Percentiles rank a stretch among this genome's conserved stretches.
phyloP scores from a whole-genome alignment of 2,329 filamentous ascomycete species.

The Aspergillus texensis region DNA sequence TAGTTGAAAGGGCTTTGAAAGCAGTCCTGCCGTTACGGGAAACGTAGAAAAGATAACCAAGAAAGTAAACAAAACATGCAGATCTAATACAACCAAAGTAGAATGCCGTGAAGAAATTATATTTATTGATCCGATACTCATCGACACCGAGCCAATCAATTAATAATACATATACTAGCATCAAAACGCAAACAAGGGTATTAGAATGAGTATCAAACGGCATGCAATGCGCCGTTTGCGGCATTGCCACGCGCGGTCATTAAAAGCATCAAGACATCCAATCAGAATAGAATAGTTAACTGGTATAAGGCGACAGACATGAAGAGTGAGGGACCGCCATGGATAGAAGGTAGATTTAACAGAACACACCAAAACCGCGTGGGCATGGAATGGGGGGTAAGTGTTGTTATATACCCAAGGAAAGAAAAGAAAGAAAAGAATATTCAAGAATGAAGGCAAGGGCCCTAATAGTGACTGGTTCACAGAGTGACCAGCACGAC shows the following conservation, averaged over 20 bases:
- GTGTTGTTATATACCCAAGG: constrained; percentile 2
- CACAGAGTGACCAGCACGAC: constrained; percentile 50
- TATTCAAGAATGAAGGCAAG: constrained; percentile 22
- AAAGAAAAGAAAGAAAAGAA: constrained; percentile 21
- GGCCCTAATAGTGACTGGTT: constrained; percentile 20
- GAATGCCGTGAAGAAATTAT: not conserved
- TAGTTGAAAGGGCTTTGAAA: no score
- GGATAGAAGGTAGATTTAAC: constrained; percentile 7
- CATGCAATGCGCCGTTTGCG: constrained; percentile 5
- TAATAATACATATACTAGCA: constrained; percentile 8
- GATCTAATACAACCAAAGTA: not conserved
- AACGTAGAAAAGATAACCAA: not conserved
- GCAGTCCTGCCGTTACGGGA: no score
- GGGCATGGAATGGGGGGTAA: not conserved
- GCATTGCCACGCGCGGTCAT: constrained; percentile 14
- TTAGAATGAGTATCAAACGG: constrained; percentile 11
- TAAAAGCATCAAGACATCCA: constrained; percentile 21
- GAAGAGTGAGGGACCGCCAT: constrained; percentile 2
- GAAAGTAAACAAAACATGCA: not conserved
- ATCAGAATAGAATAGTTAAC: constrained; percentile 9
- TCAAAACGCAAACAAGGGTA: constrained; percentile 14
- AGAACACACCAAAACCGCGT: constrained; percentile 14
- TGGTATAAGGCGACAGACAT: constrained; percentile 9
- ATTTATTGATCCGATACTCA: constrained; percentile 5
- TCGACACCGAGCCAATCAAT: constrained; percentile 11